Base-by-base conservation (phyloP, 352 stramenopile genomes). In the Plasmopara halstedii region DNA sequence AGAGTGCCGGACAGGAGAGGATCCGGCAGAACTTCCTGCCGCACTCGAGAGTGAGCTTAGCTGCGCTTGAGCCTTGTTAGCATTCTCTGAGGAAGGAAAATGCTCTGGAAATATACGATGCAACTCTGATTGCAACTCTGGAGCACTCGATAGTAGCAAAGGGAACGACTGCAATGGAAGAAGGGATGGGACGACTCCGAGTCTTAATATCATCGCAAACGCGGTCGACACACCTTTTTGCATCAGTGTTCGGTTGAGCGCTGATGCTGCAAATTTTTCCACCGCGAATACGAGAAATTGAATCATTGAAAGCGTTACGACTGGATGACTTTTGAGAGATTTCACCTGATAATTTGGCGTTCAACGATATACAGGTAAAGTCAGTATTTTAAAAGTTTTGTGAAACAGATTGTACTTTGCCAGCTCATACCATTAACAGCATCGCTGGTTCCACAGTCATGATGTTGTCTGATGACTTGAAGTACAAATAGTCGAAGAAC, bases 401-500 rank as follows among this genome's bases (percentile, higher is more conserved):
- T 18, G 2, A 2, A 34, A 20, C 38, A 34, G n/a, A 10, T 13
- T 18, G 0, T 4, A 22, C 11, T 10, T 29, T 20, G 6, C 6
- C 9, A 33, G 18, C 29, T 39, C 69, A 32, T 50, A 92, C 78
- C 78, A 93, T 88, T 6, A 93, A 62, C 32, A 93, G 56, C 49
- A 90, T 88, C 0, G 81, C 71, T 29, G 81, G 81, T 40, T 93
- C 81, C 39, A 93, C 70, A 32, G 63, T 75, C 78, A 90, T 90
- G 33, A 93, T 80, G 60, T 83, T 88, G 56, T 90, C 78, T 4
- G 57, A 74, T 6, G 68, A 52, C 42, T 85, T 86, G 50, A 89
- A 93, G 52, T 93, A 89, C 25, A 93, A 52, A 54, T 83, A 93
- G 46, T 93, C 81, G 31, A 93, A 89, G 53, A 90, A 93, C 74